Evolutionary conservation across 768 basidiomycete species (phyloP), one percentile per base, ranked within the genome.

Genomic region (Scleroderma bovista): DNA sequence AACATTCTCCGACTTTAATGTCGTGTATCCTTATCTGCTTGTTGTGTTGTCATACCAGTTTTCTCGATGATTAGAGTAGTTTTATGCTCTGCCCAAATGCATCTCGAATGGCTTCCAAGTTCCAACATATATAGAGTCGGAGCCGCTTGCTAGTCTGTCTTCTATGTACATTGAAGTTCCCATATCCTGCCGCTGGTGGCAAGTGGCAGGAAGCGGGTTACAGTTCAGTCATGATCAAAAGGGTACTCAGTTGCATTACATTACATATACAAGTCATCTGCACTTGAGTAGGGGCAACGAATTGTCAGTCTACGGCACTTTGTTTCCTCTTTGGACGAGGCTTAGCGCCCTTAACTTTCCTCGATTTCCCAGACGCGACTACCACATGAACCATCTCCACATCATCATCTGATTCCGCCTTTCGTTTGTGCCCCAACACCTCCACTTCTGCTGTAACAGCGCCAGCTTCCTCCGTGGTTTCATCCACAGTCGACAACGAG

Each of bases 341-440:
- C 57, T 72, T 78, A 6, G 64, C 48, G 10, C 6, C 40, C 26
- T 61, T 61, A 17, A 44, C 16, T 40, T 66, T 67, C 59, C 69
- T 76, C 40, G 63, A 57, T 57, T 69, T 75, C 51, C 66, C 70
- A 49, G 61, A 50, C 8, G 71, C n/a, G n/a, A n/a, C 52, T 10
- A 79, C 70, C 0, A 75, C 79, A 34, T 79, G 76, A 3, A 79
- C 58, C 49, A 78, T 73, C 50, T 79, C 78, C 15, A 78, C 63
- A 22, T 83, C 82, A 51, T 82, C 79, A 42, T 83, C 81, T 46
- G 75, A 75, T 20, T 53, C 48, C 4, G 72, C 69, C 63, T 80
- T 84, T 19, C 86, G 73, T 63, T 87, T 88, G 51, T 44, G 22
- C 38, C 42, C 44, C 39, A 24, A 31, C 9, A n/a, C 44, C 13